Base-by-base conservation (phyloP, 176 grass and related monocot genomes). In the Oryza meyeriana region DNA sequence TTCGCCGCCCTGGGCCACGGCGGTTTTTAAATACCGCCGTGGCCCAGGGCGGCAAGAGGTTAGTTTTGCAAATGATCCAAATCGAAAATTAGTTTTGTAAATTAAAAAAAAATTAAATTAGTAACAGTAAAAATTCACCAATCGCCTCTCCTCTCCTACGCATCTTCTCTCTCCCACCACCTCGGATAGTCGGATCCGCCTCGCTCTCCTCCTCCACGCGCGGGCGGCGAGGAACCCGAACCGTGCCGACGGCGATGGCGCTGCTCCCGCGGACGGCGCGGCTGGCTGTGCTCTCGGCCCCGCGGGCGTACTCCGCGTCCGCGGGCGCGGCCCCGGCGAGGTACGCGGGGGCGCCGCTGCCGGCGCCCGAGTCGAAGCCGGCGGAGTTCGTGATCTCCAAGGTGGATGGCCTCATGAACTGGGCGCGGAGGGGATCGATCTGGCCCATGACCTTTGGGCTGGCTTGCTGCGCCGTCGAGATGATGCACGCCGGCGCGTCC, bases 361-460 rank as follows among this genome's bases (percentile, higher is more conserved):
- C 92, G 58, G 71, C 83, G 55, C 83, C 90, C 11, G 69, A 86
- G 59, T 92, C 95, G 5, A 98, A 98, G 86, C 72, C 92, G 59
- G 95, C 89, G 10, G 95, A 98, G 88, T 94, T 91, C 84, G 92
- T 93, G 39, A 85, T 98, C 81, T 98, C 95, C 72, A 97, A 93
- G 88, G 95, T 97, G 61, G 95, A 97, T 47, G 90, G 93, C 80
- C 92, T 98, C 40, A 76, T 98, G 84, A 98, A 98, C 84, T 94
- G 95, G 95, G 95, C 92, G 29, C 90, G 90, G 27, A 69, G 89
- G 2, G 92, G 92, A 0, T 94, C 95, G 35, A 87, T 98, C 86
- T 98, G 95, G 95, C 95, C 92, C 3, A 98, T 98, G 95, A 93
- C 92, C 28, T 94, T 98, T 66, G 95, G 95, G 3, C 87, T 98